phyloP scores from a whole-genome alignment of 2,329 filamentous ascomycete genomes.

The Beauveria australis region DNA sequence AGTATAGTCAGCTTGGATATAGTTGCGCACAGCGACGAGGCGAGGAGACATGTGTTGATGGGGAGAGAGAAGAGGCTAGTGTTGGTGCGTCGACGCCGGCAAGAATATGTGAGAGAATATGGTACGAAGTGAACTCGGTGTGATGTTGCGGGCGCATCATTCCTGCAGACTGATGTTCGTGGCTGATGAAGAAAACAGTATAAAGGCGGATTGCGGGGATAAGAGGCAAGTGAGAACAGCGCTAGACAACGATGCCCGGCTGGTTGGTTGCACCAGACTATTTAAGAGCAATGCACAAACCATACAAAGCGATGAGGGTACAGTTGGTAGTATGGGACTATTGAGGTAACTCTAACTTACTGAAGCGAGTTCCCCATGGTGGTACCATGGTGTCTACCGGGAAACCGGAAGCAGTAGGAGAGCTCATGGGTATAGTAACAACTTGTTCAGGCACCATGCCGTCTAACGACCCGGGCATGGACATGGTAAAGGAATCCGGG shows the following conservation, averaged over 20 bases:
- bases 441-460: not conserved
- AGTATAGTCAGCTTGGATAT: not conserved
- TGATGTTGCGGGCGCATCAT: too few relatives aligned
- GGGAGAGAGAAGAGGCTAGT: too few relatives aligned
- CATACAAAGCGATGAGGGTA: too few relatives aligned
- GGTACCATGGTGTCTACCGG: not conserved
- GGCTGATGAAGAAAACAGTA: not conserved
- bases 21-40: too few relatives aligned
- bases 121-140: too few relatives aligned
- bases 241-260: not conserved
- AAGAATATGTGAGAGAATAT: too few relatives aligned
- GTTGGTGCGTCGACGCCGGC: too few relatives aligned
- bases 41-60: too few relatives aligned
- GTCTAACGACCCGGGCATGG: not conserved
- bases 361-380: not conserved
- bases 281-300: too few relatives aligned
- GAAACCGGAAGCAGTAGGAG: not conserved
- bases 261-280: not conserved
- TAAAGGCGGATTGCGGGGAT: not conserved
- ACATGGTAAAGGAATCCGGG: not conserved
- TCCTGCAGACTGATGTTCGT: too few relatives aligned
- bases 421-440: not conserved
- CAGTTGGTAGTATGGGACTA: too few relatives aligned
- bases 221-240: slow-evolving; percentile 3
- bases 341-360: too few relatives aligned